phyloP scores from a whole-genome alignment of 208 protist genomes.

The Zelonia costaricensis region DNA sequence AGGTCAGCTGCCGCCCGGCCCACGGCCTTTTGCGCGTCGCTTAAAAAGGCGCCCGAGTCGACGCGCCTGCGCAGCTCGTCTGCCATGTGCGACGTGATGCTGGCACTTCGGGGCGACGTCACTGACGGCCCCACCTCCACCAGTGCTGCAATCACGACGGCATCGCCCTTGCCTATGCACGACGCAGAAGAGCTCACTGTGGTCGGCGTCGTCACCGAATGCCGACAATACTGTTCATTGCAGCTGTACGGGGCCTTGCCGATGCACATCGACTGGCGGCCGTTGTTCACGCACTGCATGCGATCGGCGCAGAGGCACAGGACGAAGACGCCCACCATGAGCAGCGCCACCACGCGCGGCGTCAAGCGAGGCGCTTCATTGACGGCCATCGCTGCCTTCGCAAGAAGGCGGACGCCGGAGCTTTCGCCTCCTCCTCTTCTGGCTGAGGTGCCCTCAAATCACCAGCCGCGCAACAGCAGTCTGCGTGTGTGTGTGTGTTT shows the following conservation, averaged over 20 bases:
- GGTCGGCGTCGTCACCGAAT: not conserved
- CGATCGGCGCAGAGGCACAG: conserved; percentile 35
- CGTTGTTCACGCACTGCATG: conserved; percentile 31
- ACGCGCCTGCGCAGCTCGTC: conserved; percentile 8
- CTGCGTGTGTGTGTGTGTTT: too few species aligned
- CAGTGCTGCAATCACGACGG: conserved; percentile 2
- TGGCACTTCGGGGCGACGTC: conserved; percentile 4
- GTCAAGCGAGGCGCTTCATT: conserved; percentile 46
- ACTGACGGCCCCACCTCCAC: conserved; percentile 26
- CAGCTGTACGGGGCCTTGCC: conserved; percentile 14
- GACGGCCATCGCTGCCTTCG: conserved; percentile 7
- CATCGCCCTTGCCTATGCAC: conserved; percentile 7
- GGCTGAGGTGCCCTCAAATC: too few species aligned
- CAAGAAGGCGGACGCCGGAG: not conserved
- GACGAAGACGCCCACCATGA: conserved; percentile 31
- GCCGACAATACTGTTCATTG: not conserved
- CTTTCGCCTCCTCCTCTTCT: too few species aligned
- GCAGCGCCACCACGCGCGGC: conserved; percentile 21
- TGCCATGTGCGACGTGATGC: conserved; percentile 18
- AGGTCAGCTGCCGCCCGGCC: too few species aligned
- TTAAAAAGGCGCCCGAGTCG: not conserved
- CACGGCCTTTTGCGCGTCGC: too few species aligned
- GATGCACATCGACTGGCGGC: conserved; percentile 11
- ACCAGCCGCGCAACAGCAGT: too few species aligned
- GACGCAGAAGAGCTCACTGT: not conserved